Conservation (phyloP, 345 rosid species). For the Eucalyptus dawsonii region DNA sequence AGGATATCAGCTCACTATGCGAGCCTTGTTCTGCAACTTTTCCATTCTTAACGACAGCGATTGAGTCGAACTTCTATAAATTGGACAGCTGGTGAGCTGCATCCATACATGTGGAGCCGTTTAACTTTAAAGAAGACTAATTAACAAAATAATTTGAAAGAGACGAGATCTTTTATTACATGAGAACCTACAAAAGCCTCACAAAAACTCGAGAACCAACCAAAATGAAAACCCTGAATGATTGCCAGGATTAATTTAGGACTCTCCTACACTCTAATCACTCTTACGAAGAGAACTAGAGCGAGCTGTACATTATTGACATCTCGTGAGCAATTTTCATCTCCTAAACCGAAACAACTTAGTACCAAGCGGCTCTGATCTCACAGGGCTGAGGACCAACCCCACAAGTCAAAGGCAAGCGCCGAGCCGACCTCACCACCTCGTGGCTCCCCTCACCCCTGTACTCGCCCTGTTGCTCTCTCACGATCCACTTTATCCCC, state of each 20-base stretch:
- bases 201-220: not conserved
- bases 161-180: not conserved
- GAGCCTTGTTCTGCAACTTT: constrained; percentile 39
- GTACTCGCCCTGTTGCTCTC: not conserved
- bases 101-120: constrained; percentile 15
- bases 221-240: not conserved
- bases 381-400: not conserved
- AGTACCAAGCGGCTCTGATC: not conserved
- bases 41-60: constrained; percentile 39
- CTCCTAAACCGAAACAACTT: not conserved
- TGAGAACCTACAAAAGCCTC: not conserved
- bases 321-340: not conserved
- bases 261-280: not conserved
- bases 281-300: not conserved
- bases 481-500: not conserved
- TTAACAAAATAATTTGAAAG: not conserved
- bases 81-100: constrained; percentile 45
- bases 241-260: not conserved
- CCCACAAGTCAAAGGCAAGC: not conserved
- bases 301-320: not conserved
- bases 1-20: constrained; percentile 30
- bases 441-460: not conserved
- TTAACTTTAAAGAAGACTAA: not conserved
- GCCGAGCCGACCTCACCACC: not conserved
- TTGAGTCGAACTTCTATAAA: constrained; percentile 34